These are phyloP conservation scores for Cyphellophora europaea DNA, from an alignment of 2,329 filamentous ascomycete species.

Conservation along the genomic window DNA sequence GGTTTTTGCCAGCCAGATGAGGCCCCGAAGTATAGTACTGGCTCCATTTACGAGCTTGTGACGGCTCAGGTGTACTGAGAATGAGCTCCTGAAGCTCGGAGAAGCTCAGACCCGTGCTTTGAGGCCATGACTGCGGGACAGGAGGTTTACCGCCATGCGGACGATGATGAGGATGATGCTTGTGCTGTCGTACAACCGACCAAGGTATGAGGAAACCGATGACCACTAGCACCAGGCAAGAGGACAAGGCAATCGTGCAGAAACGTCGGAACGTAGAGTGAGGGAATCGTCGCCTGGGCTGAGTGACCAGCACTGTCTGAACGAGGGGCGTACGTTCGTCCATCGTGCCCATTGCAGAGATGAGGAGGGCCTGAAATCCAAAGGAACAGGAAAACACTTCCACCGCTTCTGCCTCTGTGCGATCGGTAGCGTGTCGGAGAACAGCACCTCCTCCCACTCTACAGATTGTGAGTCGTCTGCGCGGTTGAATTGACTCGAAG, in stretches of 20 bases:
- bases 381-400: too few relatives aligned
- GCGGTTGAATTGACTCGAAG: too few relatives aligned
- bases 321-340: slow-evolving; percentile 30
- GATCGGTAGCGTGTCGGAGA: too few relatives aligned
- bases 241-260: slow-evolving; percentile 31
- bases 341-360: too few relatives aligned
- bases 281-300: slow-evolving; percentile 26
- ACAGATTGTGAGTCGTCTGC: too few relatives aligned
- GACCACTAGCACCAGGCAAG: slow-evolving; percentile 28
- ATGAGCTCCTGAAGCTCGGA: slow-evolving; percentile 47
- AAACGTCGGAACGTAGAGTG: slow-evolving; percentile 32
- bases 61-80: slow-evolving; percentile 42
- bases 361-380: too few relatives aligned
- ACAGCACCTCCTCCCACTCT: too few relatives aligned
- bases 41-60: slow-evolving; percentile 61
- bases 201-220: slow-evolving; percentile 33
- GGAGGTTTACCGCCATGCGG: slow-evolving; percentile 22
- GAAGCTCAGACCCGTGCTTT: slow-evolving; percentile 39
- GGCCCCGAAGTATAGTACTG: slow-evolving; percentile 67
- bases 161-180: slow-evolving; percentile 6
- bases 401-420: too few relatives aligned
- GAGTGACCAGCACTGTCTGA: slow-evolving; percentile 28
- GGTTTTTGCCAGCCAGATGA: slow-evolving; percentile 69
- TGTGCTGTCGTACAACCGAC: slow-evolving; percentile 23
- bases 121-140: slow-evolving; percentile 32